Evolutionary conservation across 805 yeast species (phyloP).

Genomic region (Aciculoconidium aculeatum): DNA sequence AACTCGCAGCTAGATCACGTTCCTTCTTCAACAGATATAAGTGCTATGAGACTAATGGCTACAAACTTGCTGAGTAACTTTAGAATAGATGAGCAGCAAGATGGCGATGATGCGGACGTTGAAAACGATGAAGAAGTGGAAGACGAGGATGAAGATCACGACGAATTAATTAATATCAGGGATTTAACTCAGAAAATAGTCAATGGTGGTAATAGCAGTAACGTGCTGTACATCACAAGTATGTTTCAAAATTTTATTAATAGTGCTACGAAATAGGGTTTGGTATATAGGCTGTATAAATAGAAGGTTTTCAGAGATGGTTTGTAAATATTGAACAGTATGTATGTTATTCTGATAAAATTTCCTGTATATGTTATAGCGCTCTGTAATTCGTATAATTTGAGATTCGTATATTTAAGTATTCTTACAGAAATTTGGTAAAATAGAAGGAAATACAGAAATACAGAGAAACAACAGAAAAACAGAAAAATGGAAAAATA

Average conservation of each 20-base stretch:
- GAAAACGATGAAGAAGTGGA: slow-evolving; percentile 16
- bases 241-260: slow-evolving; percentile 36
- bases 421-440: too few species aligned
- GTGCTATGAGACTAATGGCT: slow-evolving; percentile 24
- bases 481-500: too few species aligned
- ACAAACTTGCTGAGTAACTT: slow-evolving; percentile 34
- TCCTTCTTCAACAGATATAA: slow-evolving; percentile 1
- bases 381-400: too few species aligned
- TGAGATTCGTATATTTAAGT: too few species aligned
- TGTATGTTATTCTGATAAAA: too few species aligned
- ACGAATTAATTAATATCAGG: slow-evolving; percentile 22
- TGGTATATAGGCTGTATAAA: too few species aligned
- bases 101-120: slow-evolving; percentile 20
- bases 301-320: too few species aligned
- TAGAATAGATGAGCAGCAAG: slow-evolving; percentile 27
- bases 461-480: too few species aligned
- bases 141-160: slow-evolving; percentile 18
- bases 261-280: slow-evolving; percentile 12
- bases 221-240: slow-evolving; percentile 28
- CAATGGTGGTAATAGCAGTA: slow-evolving; percentile 12
- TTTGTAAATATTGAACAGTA: too few species aligned
- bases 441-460: too few species aligned
- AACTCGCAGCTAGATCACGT: slow-evolving; percentile 13
- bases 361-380: too few species aligned
- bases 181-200: slow-evolving; percentile 13